Evolutionary conservation across 1,139 yeast species (phyloP).

Genomic region (Scheffersomyces titani): DNA sequence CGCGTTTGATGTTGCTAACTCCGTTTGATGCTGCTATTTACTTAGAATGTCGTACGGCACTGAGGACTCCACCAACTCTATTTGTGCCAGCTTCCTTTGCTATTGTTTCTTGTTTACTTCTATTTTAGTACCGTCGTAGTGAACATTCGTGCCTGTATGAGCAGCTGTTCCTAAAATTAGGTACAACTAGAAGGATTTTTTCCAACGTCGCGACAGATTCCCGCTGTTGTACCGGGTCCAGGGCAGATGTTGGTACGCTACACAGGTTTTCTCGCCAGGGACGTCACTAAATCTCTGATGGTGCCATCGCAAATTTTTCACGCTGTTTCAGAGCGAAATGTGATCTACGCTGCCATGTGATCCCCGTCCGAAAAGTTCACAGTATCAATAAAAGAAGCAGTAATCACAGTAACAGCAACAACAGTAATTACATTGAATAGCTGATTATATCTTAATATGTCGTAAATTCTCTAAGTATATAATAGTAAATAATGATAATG

Average conservation of each 20-base stretch:
- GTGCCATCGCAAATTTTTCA: background rate
- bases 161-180: background rate
- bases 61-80: background rate
- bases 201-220: background rate
- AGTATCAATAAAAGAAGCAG: background rate
- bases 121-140: background rate
- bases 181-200: background rate
- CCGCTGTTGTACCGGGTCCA: background rate
- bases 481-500: background rate
- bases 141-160: background rate
- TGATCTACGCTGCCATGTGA: background rate
- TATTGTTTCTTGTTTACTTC: background rate
- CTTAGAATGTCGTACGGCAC: background rate
- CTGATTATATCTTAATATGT: no score
- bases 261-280: background rate
- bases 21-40: background rate
- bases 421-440: background rate
- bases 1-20: no score
- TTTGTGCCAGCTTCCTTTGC: background rate
- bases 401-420: background rate
- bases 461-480: background rate
- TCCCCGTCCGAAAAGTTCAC: no score
- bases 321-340: background rate
- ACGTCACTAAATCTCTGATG: background rate
- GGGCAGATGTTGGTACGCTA: background rate